phyloP scores from a whole-genome alignment of 371 early-diverging fungal genomes.

The Mortierella sp. region DNA sequence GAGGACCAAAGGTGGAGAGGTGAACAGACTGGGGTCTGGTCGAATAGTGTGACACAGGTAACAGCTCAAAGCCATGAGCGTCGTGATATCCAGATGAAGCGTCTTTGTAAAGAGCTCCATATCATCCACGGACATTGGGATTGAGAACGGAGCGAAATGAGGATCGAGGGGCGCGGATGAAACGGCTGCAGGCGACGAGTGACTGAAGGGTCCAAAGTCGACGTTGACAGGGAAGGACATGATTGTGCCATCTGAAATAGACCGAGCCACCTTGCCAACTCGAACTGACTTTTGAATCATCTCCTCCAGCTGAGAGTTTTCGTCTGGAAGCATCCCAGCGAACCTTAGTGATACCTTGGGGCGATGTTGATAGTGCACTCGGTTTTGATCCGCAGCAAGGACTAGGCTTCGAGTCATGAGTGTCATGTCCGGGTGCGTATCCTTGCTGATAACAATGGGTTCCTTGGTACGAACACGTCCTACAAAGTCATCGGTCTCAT shows the following conservation, averaged over 20 bases:
- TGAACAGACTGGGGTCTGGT: constrained; percentile 30
- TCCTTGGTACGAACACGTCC: constrained; percentile 1
- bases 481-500: not conserved
- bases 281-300: constrained; percentile 39
- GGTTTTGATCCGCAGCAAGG: constrained; percentile 49
- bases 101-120: constrained; percentile 44
- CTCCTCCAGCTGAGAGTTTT: constrained; percentile 18
- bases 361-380: constrained; percentile 35
- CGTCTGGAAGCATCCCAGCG: constrained; percentile 36
- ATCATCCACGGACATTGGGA: constrained; percentile 38
- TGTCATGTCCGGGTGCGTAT: constrained; percentile 44
- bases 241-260: constrained; percentile 8
- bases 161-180: constrained; percentile 19
- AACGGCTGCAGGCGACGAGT: not conserved
- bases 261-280: constrained; percentile 22
- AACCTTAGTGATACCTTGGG: constrained; percentile 33
- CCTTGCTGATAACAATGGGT: constrained; percentile 43
- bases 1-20: constrained; percentile 37
- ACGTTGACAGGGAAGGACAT: constrained; percentile 22
- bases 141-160: constrained; percentile 18
- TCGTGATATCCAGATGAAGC: constrained; percentile 46
- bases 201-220: constrained; percentile 13
- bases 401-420: constrained; percentile 38
- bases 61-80: constrained; percentile 46
- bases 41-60: constrained; percentile 37